These are phyloP conservation scores for Conoideocrella luteorostrata DNA, from an alignment of 2,329 filamentous ascomycete genomes.

Conservation along the genomic window DNA sequence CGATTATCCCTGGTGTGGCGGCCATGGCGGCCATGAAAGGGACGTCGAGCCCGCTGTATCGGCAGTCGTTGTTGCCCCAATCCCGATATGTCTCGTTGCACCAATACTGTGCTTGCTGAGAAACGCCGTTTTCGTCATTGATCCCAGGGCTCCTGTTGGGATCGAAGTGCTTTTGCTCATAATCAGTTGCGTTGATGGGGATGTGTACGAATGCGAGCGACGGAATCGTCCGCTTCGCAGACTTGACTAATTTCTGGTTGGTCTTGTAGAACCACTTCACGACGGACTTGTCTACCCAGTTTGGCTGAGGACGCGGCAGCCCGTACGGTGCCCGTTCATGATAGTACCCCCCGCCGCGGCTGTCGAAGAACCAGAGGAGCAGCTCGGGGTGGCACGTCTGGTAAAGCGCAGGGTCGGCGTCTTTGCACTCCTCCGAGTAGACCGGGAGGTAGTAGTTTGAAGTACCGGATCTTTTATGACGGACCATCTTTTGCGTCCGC, in stretches of 20 bases:
- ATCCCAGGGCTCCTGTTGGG: conserved; percentile 35
- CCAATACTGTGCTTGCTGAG: conserved; percentile 37
- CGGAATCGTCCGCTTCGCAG: conserved; percentile 30
- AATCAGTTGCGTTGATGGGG: conserved; percentile 34
- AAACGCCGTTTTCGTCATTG: conserved; percentile 35
- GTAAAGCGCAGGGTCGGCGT: conserved; percentile 24
- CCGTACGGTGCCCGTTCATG: conserved; percentile 36
- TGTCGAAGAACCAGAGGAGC: conserved; percentile 69
- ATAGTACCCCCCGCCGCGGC: conserved; percentile 48
- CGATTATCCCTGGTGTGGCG: conserved; percentile 46
- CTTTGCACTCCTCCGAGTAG: conserved; percentile 28
- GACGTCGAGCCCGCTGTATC: conserved; percentile 44
- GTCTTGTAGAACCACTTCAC: conserved; percentile 37
- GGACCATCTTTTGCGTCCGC: conserved; percentile 35
- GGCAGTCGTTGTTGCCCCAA: conserved; percentile 22
- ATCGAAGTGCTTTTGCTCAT: conserved; percentile 29
- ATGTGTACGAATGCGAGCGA: conserved; percentile 45
- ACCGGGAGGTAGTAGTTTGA: conserved; percentile 44
- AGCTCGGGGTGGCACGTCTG: conserved; percentile 23
- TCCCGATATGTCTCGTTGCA: conserved; percentile 31
- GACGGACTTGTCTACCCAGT: conserved; percentile 39
- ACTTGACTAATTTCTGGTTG: conserved; percentile 21
- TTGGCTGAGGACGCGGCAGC: conserved; percentile 27
- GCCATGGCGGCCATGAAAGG: conserved; percentile 58
- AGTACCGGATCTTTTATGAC: conserved; percentile 25